Base-by-base conservation (phyloP, 495 filamentous ascomycete species). In the Aspergillus indologenus region DNA sequence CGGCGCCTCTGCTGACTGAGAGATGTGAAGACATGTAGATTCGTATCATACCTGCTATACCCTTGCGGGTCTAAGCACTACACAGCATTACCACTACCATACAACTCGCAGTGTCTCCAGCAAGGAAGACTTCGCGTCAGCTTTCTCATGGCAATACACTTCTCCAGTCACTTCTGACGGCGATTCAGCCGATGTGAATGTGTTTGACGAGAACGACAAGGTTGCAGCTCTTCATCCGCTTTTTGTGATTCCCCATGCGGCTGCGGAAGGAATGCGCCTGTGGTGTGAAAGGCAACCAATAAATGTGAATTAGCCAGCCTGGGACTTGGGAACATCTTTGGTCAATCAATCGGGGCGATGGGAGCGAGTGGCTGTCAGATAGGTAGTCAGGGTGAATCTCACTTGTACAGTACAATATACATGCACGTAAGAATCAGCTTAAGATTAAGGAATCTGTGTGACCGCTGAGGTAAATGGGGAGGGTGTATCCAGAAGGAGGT, bases 21-120 rank as follows among this genome's bases (percentile, higher is more conserved):
- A n/a, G 3, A 44, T 19, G 5, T 31, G 5, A 34, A 93, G 91
- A 65, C 75, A 78, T 46, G 81, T 90, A 1, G 94, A 98, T 71
- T 85, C 87, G 54, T 98, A 98, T 70, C 94, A 98, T 75, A 86
- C 90, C 26, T 91, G 87, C 75, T 98, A 98, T 73, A 86, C 90
- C 47, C 83, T 98, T 31, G 85, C 88, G 20, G 94, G 95, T 9
- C 80, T 98, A 40, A 92, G 90, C 67, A 85, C 84, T 34, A 85
- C 87, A 6, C 91, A 97, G 70, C 79, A 96, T 67, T 71, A 83
- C 63, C 92, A 89, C 71, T 82, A 80, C 60, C 88, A 88, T 65
- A 74, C 75, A 49, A 66, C 77, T 46, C 63, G 73, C 22, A 76
- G 75, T 64, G 47, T 61, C 48, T 57, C 57, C 42, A 53, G 71